Base-by-base conservation (phyloP, 164 flowering plant genomes). In the Stephania japonica region DNA sequence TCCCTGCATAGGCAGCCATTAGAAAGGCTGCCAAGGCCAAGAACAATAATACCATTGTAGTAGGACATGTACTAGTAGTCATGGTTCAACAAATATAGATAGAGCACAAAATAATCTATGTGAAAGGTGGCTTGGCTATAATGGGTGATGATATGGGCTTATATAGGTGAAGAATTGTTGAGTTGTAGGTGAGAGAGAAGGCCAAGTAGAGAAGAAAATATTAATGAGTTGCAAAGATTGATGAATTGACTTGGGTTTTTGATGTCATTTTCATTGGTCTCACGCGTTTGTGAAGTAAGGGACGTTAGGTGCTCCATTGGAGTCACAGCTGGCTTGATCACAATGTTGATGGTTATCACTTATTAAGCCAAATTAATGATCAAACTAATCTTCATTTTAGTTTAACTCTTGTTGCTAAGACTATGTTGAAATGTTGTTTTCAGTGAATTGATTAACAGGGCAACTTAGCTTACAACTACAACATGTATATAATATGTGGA, bases 1-100 rank as follows among this genome's bases (percentile, higher is more conserved):
- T 72, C 64, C 62, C 72, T 63, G 72, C 73, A 43, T 12, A 75
- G 9, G 69, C 63, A 69, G 43, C 62, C 62, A 62, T 42, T 59
- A 62, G 32, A 43, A 19, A 59, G 61, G 56, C 41, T 32, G 50
- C 71, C 47, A 61, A 25, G 42, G 11, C 8, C 21, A 18, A 68
- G 43, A 21, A 25, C 53, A 68, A 42, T 11, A 68, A n/a, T 53
- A 68, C 26, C 1, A 38, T 41, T 66, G 26, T 68, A 2, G 3
- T 32, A 32, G 38, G 38, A 32, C 38, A 32, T 32, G 38, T 32
- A 32, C 38, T 32, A 32, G 38, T 41, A 68, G 18, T 25, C 70
- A 68, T 68, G 70, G 50, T 19, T 68, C 50, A 42, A 44, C 14
- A 44, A 13, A 44, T 42, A 1, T 53, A 13, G 18, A 53, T 53